A percentile compares a stretch with the other conserved stretches of the same genome.
Conservation (phyloP, 805 yeast genomes). For the Metschnikowia bowlesiae region DNA sequence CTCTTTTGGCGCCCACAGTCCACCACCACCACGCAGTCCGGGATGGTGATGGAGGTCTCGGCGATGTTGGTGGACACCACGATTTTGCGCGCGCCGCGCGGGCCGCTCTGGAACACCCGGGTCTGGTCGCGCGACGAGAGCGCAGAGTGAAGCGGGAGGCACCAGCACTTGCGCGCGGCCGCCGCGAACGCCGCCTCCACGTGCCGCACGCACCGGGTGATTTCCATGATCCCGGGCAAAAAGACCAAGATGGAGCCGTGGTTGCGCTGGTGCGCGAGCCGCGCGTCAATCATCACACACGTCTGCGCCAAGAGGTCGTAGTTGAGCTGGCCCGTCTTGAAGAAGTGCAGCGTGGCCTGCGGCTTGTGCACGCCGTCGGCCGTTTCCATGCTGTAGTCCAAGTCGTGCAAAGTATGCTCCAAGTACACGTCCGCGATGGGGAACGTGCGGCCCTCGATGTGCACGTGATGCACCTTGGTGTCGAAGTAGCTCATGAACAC, state of each 20-base stretch:
- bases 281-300: conserved; percentile 49
- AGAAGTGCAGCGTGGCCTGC: conserved; percentile 60
- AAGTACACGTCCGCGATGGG: conserved; percentile 79
- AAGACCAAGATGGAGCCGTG: conserved; percentile 79
- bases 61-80: conserved; percentile 93
- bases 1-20: conserved; percentile 86
- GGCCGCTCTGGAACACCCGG: conserved; percentile 59
- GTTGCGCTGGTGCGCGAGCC: conserved; percentile 37
- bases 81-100: conserved; percentile 59
- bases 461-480: conserved; percentile 53
- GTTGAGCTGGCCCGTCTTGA: conserved; percentile 64
- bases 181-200: conserved; percentile 16
- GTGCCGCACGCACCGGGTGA: conserved; percentile 56
- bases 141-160: conserved; percentile 87
- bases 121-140: conserved; percentile 78
- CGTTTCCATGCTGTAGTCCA: conserved; percentile 50
- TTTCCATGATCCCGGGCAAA: conserved; percentile 89
- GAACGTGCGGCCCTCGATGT: conserved; percentile 89
- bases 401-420: conserved; percentile 55
- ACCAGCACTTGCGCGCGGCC: conserved; percentile 26
- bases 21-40: conserved; percentile 89
- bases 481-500: conserved; percentile 66
- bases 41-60: conserved; percentile 93
- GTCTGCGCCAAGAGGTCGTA: conserved; percentile 64
- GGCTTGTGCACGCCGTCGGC: conserved; percentile 45